These are phyloP conservation scores for Phytophthora meadii DNA, from an alignment of 352 stramenopile species.

Conservation along the genomic window DNA sequence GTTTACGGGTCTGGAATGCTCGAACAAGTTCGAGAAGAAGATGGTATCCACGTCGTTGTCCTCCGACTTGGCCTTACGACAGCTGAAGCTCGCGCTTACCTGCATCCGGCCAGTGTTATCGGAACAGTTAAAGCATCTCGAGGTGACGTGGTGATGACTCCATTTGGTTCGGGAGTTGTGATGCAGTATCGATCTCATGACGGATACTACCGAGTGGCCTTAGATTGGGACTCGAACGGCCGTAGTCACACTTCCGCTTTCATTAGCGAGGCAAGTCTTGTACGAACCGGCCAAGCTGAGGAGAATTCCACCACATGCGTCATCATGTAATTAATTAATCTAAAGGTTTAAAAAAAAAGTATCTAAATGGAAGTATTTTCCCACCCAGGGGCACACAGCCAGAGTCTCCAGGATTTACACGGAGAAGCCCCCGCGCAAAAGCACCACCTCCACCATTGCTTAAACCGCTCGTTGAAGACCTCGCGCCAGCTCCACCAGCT, in stretches of 20 bases:
- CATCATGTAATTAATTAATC: slow-evolving; percentile 46
- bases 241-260: slow-evolving; percentile 67
- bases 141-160: no score
- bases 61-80: slow-evolving; percentile 63
- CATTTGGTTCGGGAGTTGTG: slow-evolving; percentile 77
- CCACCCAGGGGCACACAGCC: background rate
- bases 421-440: slow-evolving; percentile 67
- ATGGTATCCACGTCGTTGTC: slow-evolving; percentile 77
- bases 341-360: background rate
- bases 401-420: slow-evolving; percentile 46
- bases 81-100: slow-evolving; percentile 60
- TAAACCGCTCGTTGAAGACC: slow-evolving; percentile 20
- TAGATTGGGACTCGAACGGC: slow-evolving; percentile 69
- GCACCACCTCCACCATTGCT: slow-evolving; percentile 75
- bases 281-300: slow-evolving; percentile 63
- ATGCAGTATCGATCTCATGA: slow-evolving; percentile 67
- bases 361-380: background rate
- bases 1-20: slow-evolving; percentile 74
- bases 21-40: slow-evolving; percentile 56
- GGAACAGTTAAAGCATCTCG: slow-evolving; percentile 70
- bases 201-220: slow-evolving; percentile 71
- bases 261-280: slow-evolving; percentile 63
- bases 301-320: slow-evolving; percentile 65
- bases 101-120: slow-evolving; percentile 64
- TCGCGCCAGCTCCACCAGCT: slow-evolving; percentile 68